A percentile compares a stretch with the other conserved stretches of the same genome.
phyloP scores from a whole-genome alignment of 306 rosid species.

The Begonia peltatifolia region DNA sequence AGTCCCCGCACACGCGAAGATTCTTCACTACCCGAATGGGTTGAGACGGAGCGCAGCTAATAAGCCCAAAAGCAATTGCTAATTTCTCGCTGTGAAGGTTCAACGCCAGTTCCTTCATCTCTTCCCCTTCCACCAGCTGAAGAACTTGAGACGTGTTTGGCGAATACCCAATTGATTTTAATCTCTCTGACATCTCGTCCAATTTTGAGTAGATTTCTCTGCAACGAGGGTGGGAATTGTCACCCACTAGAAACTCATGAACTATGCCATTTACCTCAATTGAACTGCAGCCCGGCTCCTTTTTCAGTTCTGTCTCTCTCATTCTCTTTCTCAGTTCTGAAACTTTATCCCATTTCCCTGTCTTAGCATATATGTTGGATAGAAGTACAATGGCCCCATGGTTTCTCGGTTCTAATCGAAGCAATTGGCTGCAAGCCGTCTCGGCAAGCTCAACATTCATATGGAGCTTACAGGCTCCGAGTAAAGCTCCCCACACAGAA shows the following conservation, averaged over 20 bases:
- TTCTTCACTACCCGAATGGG: conserved; percentile 54
- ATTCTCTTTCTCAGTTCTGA: conserved; percentile 40
- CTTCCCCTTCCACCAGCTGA: conserved; percentile 47
- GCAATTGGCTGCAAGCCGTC: conserved; percentile 30
- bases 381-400: conserved; percentile 52
- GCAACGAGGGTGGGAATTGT: conserved; percentile 35
- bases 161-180: conserved; percentile 34
- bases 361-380: conserved; percentile 43
- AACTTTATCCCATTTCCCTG: conserved; percentile 46
- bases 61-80: conserved; percentile 49
- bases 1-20: conserved; percentile 53
- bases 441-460: conserved; percentile 44
- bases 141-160: conserved; percentile 35
- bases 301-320: conserved; percentile 40
- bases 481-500: conserved; percentile 46
- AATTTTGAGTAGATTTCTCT: conserved; percentile 33
- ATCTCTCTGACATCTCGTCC: conserved; percentile 37
- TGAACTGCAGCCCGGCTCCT: conserved; percentile 54
- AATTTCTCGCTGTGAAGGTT: conserved; percentile 50
- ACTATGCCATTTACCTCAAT: conserved; percentile 30
- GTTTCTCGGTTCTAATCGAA: conserved; percentile 43
- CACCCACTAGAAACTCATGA: conserved; percentile 42
- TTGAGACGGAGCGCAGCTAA: conserved; percentile 28
- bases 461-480: conserved; percentile 39
- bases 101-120: conserved; percentile 34